These are phyloP conservation scores for Orobanche coerulescens DNA, from an alignment of 257 asterid genomes.

Conservation along the genomic window DNA sequence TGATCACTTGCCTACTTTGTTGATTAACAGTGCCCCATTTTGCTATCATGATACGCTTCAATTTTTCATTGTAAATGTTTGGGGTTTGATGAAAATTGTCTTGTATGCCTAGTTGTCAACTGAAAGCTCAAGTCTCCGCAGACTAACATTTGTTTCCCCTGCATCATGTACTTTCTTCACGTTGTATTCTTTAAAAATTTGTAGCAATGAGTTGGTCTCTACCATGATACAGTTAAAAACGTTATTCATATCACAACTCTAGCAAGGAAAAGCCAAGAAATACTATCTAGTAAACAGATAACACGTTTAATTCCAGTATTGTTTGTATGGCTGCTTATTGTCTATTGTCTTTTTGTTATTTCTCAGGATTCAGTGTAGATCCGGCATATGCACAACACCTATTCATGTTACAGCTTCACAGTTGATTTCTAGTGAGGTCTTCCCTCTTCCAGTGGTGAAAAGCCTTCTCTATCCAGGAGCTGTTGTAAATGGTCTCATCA, in stretches of 20 bases:
- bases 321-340: slow-evolving; percentile 7
- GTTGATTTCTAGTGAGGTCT: slow-evolving; percentile 70
- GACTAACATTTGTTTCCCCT: neutral
- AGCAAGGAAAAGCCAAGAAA: neutral
- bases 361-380: slow-evolving; percentile 82
- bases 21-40: neutral
- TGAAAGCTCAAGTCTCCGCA: neutral
- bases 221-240: neutral
- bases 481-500: slow-evolving; percentile 42
- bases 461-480: slow-evolving; percentile 95
- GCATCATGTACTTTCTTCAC: neutral
- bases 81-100: neutral
- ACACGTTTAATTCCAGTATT: neutral
- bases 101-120: neutral
- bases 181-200: neutral
- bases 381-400: slow-evolving; percentile 86
- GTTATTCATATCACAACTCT: neutral
- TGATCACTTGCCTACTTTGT: neutral
- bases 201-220: neutral
- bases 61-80: neutral
- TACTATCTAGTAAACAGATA: neutral
- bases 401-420: slow-evolving; percentile 83
- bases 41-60: neutral
- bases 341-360: neutral
- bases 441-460: slow-evolving; percentile 81